These are phyloP conservation scores for Penicillium griseofulvum DNA, from an alignment of 2,329 filamentous ascomycete genomes.

Conservation along the genomic window DNA sequence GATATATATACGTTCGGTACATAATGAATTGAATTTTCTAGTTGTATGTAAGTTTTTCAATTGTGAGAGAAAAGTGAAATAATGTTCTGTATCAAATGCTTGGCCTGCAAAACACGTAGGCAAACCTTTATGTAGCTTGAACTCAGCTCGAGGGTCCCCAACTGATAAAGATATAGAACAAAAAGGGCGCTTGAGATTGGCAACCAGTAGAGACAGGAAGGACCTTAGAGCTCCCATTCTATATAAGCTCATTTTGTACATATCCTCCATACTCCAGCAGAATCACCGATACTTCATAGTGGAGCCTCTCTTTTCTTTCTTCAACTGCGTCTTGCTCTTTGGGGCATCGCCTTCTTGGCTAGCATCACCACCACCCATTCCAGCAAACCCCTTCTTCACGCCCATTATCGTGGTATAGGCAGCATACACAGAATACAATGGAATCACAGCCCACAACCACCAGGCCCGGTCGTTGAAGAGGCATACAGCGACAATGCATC, in stretches of 20 bases:
- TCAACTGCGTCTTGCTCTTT: conserved; percentile 53
- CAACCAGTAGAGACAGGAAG: background rate
- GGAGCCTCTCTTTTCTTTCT: conserved; percentile 53
- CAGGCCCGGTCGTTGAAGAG: conserved; percentile 78
- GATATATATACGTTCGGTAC: conserved; percentile 15
- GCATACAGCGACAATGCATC: conserved; percentile 67
- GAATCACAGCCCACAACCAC: conserved; percentile 59
- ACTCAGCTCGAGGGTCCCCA: background rate
- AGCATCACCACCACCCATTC: conserved; percentile 36
- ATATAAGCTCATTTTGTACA: conserved; percentile 9
- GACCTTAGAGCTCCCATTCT: background rate
- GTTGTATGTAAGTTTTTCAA: background rate
- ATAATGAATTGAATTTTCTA: conserved; percentile 10
- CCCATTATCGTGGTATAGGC: conserved; percentile 48
- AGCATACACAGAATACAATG: conserved; percentile 49
- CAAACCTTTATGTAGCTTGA: background rate
- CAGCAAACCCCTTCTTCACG: conserved; percentile 45
- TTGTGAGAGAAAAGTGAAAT: too few relatives aligned
- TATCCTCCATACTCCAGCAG: background rate
- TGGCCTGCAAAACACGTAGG: too few relatives aligned
- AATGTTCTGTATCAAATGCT: too few relatives aligned
- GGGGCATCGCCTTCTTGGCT: conserved; percentile 24
- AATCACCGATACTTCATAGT: conserved; percentile 43
- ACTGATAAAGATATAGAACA: background rate
- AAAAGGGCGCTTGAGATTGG: background rate